Conservation (phyloP, 2,329 filamentous ascomycete species). For the Bimuria novae-zelandiae region DNA sequence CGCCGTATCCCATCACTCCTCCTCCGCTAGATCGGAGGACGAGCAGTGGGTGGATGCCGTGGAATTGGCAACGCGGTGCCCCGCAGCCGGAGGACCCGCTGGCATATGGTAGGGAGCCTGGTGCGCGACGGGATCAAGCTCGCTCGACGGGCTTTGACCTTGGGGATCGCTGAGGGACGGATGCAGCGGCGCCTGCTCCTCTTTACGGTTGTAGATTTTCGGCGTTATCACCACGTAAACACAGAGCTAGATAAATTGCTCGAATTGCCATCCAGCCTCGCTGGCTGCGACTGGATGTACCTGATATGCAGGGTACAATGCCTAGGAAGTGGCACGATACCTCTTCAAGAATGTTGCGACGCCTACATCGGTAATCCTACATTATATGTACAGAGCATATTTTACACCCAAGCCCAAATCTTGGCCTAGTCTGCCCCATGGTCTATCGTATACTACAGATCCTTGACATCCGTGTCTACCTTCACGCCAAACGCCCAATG, state of each 20-base stretch:
- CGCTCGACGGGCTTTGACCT: conserved; percentile 39
- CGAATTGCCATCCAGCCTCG: not conserved
- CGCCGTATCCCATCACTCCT: conserved; percentile 42
- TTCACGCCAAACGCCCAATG: not conserved
- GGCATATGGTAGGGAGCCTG: conserved; percentile 38
- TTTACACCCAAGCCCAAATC: not conserved
- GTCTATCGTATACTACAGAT: not conserved
- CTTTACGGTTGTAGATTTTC: not conserved
- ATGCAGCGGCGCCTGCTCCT: not conserved
- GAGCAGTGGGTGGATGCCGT: conserved; percentile 55
- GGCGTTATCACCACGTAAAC: conserved; percentile 8
- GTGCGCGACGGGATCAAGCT: conserved; percentile 18
- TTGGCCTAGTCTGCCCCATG: not conserved
- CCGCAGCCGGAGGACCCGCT: conserved; percentile 36
- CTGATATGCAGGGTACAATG: not conserved
- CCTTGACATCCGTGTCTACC: not conserved
- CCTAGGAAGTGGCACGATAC: not conserved
- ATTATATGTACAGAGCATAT: conserved; percentile 4
- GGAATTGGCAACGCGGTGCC: conserved; percentile 49
- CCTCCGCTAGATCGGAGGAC: conserved; percentile 35
- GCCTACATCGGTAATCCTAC: conserved; percentile 2
- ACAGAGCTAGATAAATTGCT: conserved; percentile 16
- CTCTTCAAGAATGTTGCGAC: not conserved
- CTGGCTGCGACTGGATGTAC: not conserved
- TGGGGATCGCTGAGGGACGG: conserved; percentile 32